Evolutionary conservation across 148 eudicot species (phyloP), one percentile per base, ranked within the genome.

Genomic region (Chenopodium suecicum): DNA sequence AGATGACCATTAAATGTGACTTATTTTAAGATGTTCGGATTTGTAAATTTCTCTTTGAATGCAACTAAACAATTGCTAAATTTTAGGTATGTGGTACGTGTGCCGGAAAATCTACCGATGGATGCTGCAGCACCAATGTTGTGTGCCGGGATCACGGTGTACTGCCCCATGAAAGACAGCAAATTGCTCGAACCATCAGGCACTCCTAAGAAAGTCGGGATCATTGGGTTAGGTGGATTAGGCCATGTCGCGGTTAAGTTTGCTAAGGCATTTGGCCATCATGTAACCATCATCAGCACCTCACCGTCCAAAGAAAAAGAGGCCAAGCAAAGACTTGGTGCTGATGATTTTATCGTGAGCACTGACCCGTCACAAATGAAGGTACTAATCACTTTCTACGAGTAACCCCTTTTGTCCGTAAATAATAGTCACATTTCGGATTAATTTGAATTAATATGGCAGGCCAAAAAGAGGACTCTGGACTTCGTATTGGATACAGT

Each of bases 201-300:
- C 0, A 54, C 37, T 22, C 84, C 90, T 11, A 93, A 93, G 85
- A 89, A 78, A 66, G 79, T 96, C 0, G 99, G 99, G 16, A 81
- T 96, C 7, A 88, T 96, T 22, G 99, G 99, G 4, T 88, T 96
- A 0, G 99, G 98, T 1, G 99, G 99, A 0, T 81, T 96, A 0
- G 99, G 99, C 7, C 99, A 96, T 76, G 86, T 96, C 0, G 99
- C 98, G 1, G 91, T 94, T 12, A 96, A 96, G 84, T 89, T 96
- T 4, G 99, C 86, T 12, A 96, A 94, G 90, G 94, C 95, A 1
- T 96, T 96, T 22, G 95, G 93, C 0, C 97, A 91, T 88, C 94
- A 92, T 79, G 97, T 96, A 19, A 92, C 98, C 4, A 87, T 94
- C 37, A 94, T 96, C 14, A 96, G 99, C 86, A 96, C 99, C 62